Percentiles rank a stretch among this genome's conserved stretches.
Conservation (phyloP, 495 filamentous ascomycete species). For the Daldinia concentrica region DNA sequence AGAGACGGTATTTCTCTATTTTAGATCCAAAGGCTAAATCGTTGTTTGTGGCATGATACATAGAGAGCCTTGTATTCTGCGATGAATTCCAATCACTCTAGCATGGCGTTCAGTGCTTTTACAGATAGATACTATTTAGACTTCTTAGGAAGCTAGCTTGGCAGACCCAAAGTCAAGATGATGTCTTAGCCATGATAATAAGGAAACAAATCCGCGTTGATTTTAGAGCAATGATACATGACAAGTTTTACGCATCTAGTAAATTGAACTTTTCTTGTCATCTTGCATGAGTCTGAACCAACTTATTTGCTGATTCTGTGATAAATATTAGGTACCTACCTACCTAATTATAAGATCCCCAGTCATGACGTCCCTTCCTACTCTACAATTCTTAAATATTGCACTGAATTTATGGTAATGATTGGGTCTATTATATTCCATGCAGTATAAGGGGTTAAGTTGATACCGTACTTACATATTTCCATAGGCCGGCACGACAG, state of each 20-base stretch:
- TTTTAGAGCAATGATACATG: neutral
- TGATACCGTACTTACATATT: too few relatives aligned
- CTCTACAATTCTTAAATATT: too few relatives aligned
- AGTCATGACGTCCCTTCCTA: too few relatives aligned
- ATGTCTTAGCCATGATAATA: neutral
- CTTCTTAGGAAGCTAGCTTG: neutral
- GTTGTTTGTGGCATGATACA: neutral
- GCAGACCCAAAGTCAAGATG: neutral
- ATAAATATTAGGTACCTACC: too few relatives aligned
- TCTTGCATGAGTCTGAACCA: too few relatives aligned
- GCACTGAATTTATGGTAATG: too few relatives aligned
- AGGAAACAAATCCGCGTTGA: neutral
- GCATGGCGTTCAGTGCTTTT: constrained; percentile 14
- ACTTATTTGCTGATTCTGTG: too few relatives aligned
- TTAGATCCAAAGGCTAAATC: neutral
- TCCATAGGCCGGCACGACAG: too few relatives aligned
- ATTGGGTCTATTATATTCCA: too few relatives aligned
- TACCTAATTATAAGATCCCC: too few relatives aligned
- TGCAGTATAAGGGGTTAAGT: too few relatives aligned
- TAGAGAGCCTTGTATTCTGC: neutral
- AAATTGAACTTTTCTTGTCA: neutral
- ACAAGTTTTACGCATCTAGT: neutral
- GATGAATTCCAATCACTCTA: neutral
- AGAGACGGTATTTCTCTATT: neutral
- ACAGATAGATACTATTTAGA: constrained; percentile 1